These are phyloP conservation scores for Penicillium rolfsii DNA, from an alignment of 2,329 filamentous ascomycete species.

Conservation along the genomic window DNA sequence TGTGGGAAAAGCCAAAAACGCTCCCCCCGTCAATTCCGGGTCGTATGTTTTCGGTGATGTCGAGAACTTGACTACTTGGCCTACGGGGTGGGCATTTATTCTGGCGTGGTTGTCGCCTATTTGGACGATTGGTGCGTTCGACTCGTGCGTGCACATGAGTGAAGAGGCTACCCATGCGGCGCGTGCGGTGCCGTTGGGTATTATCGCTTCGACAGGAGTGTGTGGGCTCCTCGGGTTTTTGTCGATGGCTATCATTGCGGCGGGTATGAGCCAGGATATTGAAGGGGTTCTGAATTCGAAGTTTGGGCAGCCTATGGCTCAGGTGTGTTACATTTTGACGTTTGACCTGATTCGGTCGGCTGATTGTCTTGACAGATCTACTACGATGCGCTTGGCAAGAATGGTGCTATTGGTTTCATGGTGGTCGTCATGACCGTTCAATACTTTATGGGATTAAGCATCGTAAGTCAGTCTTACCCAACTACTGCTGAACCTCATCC, in stretches of 20 bases:
- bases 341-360: background rate
- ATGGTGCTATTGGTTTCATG: conserved; percentile 63
- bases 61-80: conserved; percentile 63
- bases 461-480: conserved; percentile 37
- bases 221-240: conserved; percentile 59
- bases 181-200: conserved; percentile 53
- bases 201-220: conserved; percentile 30
- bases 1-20: conserved; percentile 44
- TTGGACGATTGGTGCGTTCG: conserved; percentile 61
- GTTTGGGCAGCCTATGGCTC: conserved; percentile 64
- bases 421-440: conserved; percentile 63
- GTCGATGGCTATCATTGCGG: conserved; percentile 60
- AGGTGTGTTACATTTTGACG: conserved; percentile 31
- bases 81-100: conserved; percentile 62
- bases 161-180: conserved; percentile 65
- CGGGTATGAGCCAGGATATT: conserved; percentile 59
- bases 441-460: conserved; percentile 64
- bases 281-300: conserved; percentile 51
- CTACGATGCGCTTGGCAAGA: conserved; percentile 63
- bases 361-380: conserved; percentile 53
- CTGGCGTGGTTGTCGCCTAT: conserved; percentile 64
- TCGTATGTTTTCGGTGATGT: conserved; percentile 57
- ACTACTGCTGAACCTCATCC: background rate
- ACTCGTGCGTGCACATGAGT: conserved; percentile 62
- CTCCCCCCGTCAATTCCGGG: conserved; percentile 20